Base-by-base conservation (phyloP, 176 grass and related monocot species). In the Themeda triandra region DNA sequence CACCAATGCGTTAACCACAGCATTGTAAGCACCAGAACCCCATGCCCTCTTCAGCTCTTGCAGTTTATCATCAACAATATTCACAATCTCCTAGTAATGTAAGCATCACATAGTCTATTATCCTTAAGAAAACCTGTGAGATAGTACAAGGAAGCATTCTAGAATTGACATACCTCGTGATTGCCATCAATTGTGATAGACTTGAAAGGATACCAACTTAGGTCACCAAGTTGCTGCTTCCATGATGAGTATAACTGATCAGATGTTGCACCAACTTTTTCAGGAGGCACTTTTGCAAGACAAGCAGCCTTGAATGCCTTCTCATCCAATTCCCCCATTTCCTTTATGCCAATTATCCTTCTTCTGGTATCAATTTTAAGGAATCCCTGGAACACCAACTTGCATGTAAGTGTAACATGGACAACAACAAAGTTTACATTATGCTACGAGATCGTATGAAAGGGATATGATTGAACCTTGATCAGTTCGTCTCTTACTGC, bases 131-230 rank as follows among this genome's bases (percentile, higher is more conserved):
- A 51, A 51, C 46, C 17, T 14, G 46, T 51, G 4, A 6, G 46
- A 51, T 18, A 18, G 46, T 51, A 48, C 13, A 13, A 51, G 1
- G 15, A 51, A 51, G 17, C 46, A 51, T 18, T 51, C 15, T 51
- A 51, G 46, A 51, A 51, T 51, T 51, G 46, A 24, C 56, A 25
- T 72, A 80, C 84, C 53, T 87, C 15, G 31, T 30, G 10, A 11
- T 81, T 80, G 23, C 63, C 69, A 6, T 84, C 89, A 64, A 87
- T 24, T 24, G 53, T 65, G 46, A 75, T 21, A 15, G 37, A 63
- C 35, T 91, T 71, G 56, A 87, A 84, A 58, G 89, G 89, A 69
- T 84, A 77, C 89, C 89, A 87, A 14, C 77, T 79, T 11, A 86
- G 76, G 17, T 87, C 77, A 30, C 24, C 48, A 21, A 91, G 25